Conservation (phyloP, 345 rosid species). For the Dimocarpus longan region DNA sequence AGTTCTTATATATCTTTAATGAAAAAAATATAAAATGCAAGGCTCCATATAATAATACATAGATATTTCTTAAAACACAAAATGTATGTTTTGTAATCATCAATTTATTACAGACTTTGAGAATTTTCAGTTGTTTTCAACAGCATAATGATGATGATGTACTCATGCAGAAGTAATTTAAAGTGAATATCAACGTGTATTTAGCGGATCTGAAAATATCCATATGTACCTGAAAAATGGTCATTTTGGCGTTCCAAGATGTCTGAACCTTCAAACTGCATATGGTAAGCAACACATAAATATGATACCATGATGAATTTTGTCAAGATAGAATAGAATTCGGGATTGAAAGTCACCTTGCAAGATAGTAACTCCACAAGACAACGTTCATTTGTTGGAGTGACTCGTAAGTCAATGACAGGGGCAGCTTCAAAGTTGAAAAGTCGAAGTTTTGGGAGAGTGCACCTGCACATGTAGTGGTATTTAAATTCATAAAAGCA, state of each 20-base stretch:
- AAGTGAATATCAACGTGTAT: neutral
- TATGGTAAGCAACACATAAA: neutral
- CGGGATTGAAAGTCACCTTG: slow-evolving; percentile 52
- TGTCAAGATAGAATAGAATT: too few relatives aligned
- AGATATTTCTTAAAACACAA: neutral
- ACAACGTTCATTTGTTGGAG: slow-evolving; percentile 61
- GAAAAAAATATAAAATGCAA: neutral
- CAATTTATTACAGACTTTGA: neutral
- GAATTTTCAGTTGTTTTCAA: neutral
- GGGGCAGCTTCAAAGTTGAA: slow-evolving; percentile 78
- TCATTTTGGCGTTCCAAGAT: slow-evolving; percentile 69
- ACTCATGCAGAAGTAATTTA: neutral
- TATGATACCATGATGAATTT: neutral
- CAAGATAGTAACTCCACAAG: slow-evolving; percentile 77
- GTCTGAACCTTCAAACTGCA: slow-evolving; percentile 80
- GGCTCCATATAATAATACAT: neutral
- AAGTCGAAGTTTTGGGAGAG: slow-evolving; percentile 59
- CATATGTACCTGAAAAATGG: slow-evolving; percentile 61
- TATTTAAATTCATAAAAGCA: slow-evolving; percentile 1
- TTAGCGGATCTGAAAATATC: slow-evolving; percentile 7
- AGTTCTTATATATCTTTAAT: neutral
- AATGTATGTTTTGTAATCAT: neutral
- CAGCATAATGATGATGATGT: neutral
- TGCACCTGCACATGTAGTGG: slow-evolving; percentile 52
- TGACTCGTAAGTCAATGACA: slow-evolving; percentile 65